Evolutionary conservation across 179 eudicot genomes (phyloP).

Genomic region (Spergularia azorica): DNA sequence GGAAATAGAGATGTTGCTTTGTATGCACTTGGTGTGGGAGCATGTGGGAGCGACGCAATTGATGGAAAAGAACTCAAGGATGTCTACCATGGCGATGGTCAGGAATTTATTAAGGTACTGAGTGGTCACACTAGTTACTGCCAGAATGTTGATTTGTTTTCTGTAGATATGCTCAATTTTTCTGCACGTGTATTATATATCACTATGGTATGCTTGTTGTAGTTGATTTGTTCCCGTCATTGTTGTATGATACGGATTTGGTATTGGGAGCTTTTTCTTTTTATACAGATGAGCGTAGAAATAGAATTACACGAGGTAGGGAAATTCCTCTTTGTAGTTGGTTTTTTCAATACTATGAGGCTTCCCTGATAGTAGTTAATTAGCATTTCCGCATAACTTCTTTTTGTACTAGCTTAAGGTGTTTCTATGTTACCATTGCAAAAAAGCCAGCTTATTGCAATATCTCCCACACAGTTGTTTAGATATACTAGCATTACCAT

Average conservation of each 20-base stretch:
- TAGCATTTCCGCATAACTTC: background rate
- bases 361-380: background rate
- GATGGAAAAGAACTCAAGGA: slow-evolving; percentile 81
- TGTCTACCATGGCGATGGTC: slow-evolving; percentile 88
- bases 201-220: background rate
- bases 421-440: background rate
- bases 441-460: background rate
- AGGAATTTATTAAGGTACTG: slow-evolving; percentile 66
- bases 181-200: background rate
- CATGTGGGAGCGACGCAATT: slow-evolving; percentile 77
- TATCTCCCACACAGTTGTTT: background rate
- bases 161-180: background rate
- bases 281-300: background rate
- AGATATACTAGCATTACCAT: background rate
- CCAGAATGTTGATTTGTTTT: background rate
- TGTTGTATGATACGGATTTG: background rate
- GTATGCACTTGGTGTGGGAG: slow-evolving; percentile 95
- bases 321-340: background rate
- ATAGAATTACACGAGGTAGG: background rate
- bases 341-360: background rate
- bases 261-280: background rate
- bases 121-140: background rate
- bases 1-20: slow-evolving; percentile 74
- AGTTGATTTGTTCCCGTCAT: background rate
- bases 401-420: background rate